phyloP scores from a whole-genome alignment of 2,329 filamentous ascomycete genomes.

The Cadophora gregata region DNA sequence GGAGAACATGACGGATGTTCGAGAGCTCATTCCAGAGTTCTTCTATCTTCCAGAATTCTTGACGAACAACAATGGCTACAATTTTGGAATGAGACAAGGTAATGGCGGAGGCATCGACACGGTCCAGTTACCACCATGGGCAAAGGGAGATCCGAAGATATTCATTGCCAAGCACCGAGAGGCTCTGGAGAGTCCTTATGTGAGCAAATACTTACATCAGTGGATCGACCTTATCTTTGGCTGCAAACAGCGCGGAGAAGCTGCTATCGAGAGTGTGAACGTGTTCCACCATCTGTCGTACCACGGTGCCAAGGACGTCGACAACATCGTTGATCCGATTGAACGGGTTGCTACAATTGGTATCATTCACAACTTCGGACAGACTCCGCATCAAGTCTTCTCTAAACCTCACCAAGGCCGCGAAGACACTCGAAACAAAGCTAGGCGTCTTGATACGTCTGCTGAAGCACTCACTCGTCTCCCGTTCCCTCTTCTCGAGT shows the following conservation, averaged over 20 bases:
- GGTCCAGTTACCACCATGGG: slow-evolving; percentile 92
- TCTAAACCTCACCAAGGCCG: slow-evolving; percentile 78
- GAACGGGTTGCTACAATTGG: slow-evolving; percentile 89
- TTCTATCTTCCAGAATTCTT: slow-evolving; percentile 96
- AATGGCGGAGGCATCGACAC: slow-evolving; percentile 80
- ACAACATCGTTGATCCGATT: slow-evolving; percentile 86
- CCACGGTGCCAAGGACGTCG: slow-evolving; percentile 89
- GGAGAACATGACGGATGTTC: slow-evolving; percentile 91
- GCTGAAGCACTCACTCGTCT: slow-evolving; percentile 78
- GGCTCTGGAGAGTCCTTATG: slow-evolving; percentile 90
- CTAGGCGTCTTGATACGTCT: slow-evolving; percentile 76
- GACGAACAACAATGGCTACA: slow-evolving; percentile 91
- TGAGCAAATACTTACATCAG: slow-evolving; percentile 85
- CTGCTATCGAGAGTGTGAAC: slow-evolving; percentile 88
- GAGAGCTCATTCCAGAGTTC: slow-evolving; percentile 95
- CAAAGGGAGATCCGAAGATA: slow-evolving; percentile 92
- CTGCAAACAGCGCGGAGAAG: slow-evolving; percentile 90
- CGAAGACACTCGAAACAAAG: slow-evolving; percentile 69
- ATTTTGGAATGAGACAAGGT: slow-evolving; percentile 88
- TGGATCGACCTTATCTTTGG: slow-evolving; percentile 99
- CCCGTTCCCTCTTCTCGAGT: slow-evolving; percentile 76
- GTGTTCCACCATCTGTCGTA: slow-evolving; percentile 98
- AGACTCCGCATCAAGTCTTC: slow-evolving; percentile 96
- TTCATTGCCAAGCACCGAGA: slow-evolving; percentile 97
- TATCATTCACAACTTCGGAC: slow-evolving; percentile 98